phyloP scores from a whole-genome alignment of 495 filamentous ascomycete species.

The Apodospora peruviana region DNA sequence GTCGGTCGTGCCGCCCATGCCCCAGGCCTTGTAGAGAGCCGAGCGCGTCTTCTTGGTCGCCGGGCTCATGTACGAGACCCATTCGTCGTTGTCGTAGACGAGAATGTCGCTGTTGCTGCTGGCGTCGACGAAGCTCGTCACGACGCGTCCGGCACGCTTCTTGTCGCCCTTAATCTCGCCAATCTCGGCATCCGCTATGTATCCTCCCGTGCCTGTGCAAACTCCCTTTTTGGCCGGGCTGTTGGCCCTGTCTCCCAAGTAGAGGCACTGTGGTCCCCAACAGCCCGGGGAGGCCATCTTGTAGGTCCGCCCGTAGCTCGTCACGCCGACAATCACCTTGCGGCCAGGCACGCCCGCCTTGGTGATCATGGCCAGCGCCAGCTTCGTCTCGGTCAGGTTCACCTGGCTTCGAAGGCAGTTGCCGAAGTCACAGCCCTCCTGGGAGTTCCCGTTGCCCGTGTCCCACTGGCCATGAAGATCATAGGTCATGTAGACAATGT shows the following conservation, averaged over 20 bases:
- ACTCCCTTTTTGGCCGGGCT: conserved; percentile 11
- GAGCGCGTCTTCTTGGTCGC: conserved; percentile 14
- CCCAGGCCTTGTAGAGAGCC: conserved; percentile 15
- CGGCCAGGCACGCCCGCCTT: conserved; percentile 40
- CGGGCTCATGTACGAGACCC: conserved; percentile 37
- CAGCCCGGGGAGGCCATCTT: conserved; percentile 14
- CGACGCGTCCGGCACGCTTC: background rate
- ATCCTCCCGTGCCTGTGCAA: conserved; percentile 32
- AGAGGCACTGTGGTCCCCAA: background rate
- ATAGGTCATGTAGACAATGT: conserved; percentile 30
- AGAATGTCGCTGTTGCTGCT: conserved; percentile 30
- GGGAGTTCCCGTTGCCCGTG: conserved; percentile 4
- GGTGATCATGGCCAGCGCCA: conserved; percentile 39
- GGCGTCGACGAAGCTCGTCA: conserved; percentile 8
- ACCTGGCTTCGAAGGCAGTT: conserved; percentile 38
- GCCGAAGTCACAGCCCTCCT: conserved; percentile 21
- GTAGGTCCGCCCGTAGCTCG: conserved; percentile 36
- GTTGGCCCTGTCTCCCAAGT: background rate
- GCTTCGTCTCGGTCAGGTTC: conserved; percentile 37
- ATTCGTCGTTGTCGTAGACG: conserved; percentile 35
- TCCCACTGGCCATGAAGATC: conserved; percentile 24
- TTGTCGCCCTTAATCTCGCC: conserved; percentile 15
- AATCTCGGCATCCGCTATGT: conserved; percentile 29
- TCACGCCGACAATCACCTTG: conserved; percentile 35
- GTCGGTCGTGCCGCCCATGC: conserved; percentile 29